A percentile compares a stretch with the other conserved stretches of the same genome.
Conservation (phyloP, 208 protist genomes). For the Endotrypanum monterogeii region DNA sequence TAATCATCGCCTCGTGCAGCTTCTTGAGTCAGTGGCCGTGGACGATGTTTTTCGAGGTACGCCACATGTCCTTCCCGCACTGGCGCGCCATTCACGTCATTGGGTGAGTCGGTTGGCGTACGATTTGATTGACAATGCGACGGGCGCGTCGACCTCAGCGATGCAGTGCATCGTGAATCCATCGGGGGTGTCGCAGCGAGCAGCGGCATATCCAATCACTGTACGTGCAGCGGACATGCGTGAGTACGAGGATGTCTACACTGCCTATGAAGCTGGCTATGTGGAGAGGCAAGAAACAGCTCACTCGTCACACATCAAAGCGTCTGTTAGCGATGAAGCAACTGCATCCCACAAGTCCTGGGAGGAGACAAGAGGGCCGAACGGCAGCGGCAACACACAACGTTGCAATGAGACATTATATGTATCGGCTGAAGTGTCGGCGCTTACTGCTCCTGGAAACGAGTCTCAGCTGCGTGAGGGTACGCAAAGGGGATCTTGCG, state of each 20-base stretch:
- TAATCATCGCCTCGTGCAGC: slow-evolving; percentile 41
- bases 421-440: slow-evolving; percentile 30
- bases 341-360: neutral
- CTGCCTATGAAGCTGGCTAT: slow-evolving; percentile 18
- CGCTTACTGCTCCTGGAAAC: slow-evolving; percentile 13
- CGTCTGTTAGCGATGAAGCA: neutral
- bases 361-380: slow-evolving; percentile 1
- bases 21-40: slow-evolving; percentile 45
- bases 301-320: neutral
- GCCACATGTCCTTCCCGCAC: slow-evolving; percentile 43
- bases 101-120: slow-evolving; percentile 22
- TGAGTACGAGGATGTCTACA: slow-evolving; percentile 25
- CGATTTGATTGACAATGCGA: neutral
- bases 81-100: slow-evolving; percentile 27
- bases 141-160: neutral
- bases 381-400: slow-evolving; percentile 22
- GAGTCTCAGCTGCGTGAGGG: neutral
- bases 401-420: slow-evolving; percentile 15
- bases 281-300: neutral
- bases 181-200: neutral
- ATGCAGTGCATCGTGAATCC: neutral
- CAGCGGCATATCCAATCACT: neutral
- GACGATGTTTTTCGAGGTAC: slow-evolving; percentile 45
- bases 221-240: slow-evolving; percentile 18
- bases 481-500: neutral